Percentiles rank a stretch among this genome's conserved stretches.
Evolutionary conservation across 148 eudicot species (phyloP).

Genomic region (Polygonum aviculare): DNA sequence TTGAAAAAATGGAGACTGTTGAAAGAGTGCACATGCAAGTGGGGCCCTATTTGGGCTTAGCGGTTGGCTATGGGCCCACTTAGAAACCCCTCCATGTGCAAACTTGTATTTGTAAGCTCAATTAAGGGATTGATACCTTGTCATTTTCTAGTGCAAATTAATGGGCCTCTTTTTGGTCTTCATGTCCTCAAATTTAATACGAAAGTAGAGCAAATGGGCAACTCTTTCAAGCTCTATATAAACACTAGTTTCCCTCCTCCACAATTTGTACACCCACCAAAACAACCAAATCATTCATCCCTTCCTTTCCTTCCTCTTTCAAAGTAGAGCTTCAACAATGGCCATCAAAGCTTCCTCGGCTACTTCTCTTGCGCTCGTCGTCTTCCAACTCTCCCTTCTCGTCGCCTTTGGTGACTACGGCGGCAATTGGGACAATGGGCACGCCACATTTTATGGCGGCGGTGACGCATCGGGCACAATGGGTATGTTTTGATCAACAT

Average conservation of each 20-base stretch:
- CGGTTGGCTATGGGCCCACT: constrained; percentile 6
- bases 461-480: constrained; percentile 12
- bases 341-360: not conserved
- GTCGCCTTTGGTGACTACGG: not conserved
- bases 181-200: not conserved
- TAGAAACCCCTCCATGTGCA: constrained; percentile 8
- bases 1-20: not conserved
- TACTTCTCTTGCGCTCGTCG: not conserved
- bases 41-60: constrained; percentile 1
- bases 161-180: not conserved
- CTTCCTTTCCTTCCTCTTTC: not conserved
- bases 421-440: not conserved
- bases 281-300: not conserved
- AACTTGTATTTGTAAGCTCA: not conserved
- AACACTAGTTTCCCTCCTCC: constrained; percentile 1
- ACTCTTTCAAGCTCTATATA: not conserved
- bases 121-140: not conserved
- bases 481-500: not conserved
- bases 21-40: constrained; percentile 7
- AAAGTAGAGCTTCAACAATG: not conserved
- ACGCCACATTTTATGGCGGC: constrained; percentile 14
- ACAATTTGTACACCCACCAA: not conserved
- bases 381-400: not conserved
- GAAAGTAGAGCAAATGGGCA: not conserved
- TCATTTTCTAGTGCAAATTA: not conserved